Conservation (phyloP, 176 grass and related monocot species). For the Zea luxurians region DNA sequence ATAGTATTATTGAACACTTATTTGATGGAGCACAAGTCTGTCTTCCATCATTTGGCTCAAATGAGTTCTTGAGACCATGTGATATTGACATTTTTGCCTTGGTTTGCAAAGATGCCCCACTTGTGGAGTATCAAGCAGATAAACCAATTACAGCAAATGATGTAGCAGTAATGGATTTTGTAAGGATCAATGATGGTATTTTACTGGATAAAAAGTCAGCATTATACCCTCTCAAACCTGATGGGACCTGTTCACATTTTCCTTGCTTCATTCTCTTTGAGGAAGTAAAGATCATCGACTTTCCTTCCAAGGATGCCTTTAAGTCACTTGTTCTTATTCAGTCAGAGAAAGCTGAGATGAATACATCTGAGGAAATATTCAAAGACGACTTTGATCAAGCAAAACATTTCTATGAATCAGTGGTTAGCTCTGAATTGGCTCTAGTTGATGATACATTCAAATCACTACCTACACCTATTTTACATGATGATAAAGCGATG, state of each 20-base stretch:
- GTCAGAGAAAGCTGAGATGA: conserved; percentile 50
- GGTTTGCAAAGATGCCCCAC: conserved; percentile 54
- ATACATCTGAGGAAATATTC: conserved; percentile 57
- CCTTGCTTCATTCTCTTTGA: conserved; percentile 67
- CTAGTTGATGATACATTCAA: conserved; percentile 79
- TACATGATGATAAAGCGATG: conserved; percentile 66
- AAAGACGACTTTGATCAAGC: conserved; percentile 50
- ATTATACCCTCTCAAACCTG: conserved; percentile 65
- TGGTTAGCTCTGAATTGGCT: conserved; percentile 77
- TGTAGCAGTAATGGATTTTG: conserved; percentile 73
- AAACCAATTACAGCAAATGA: conserved; percentile 47
- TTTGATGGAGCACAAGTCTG: conserved; percentile 46
- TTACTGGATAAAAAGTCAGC: conserved; percentile 60
- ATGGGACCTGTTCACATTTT: conserved; percentile 58
- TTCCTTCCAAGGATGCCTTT: conserved; percentile 52
- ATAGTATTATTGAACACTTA: conserved; percentile 50
- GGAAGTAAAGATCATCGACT: conserved; percentile 70
- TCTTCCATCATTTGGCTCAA: conserved; percentile 42
- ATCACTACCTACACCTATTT: conserved; percentile 75
- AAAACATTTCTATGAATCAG: conserved; percentile 62
- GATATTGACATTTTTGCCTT: conserved; percentile 59
- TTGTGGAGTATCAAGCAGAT: conserved; percentile 41
- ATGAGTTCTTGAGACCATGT: conserved; percentile 57
- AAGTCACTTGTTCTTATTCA: conserved; percentile 60
- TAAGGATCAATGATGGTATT: conserved; percentile 60